phyloP scores from a whole-genome alignment of 2,329 filamentous ascomycete genomes.

The Nemania sp. region DNA sequence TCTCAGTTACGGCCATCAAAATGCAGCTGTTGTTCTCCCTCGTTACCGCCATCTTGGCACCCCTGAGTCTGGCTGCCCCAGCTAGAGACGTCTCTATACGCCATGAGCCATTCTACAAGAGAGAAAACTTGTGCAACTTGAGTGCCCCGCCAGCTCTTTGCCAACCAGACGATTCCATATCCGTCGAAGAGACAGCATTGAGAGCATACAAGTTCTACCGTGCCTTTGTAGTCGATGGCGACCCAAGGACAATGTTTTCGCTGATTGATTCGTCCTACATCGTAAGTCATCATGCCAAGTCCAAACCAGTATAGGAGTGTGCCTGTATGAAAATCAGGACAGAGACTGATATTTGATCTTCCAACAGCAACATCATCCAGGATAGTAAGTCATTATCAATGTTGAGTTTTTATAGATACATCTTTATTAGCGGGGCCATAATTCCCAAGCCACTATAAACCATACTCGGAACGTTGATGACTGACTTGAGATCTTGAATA shows the following conservation, averaged over 20 bases:
- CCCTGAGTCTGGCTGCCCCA: slow-evolving; percentile 48
- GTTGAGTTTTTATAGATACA: too few relatives aligned
- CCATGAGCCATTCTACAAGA: slow-evolving; percentile 43
- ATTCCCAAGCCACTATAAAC: neutral
- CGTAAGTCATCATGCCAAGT: slow-evolving; percentile 44
- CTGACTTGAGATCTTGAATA: slow-evolving; percentile 4
- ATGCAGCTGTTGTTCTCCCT: slow-evolving; percentile 50
- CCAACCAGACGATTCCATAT: slow-evolving; percentile 50
- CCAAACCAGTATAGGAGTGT: neutral
- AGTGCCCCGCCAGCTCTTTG: slow-evolving; percentile 53
- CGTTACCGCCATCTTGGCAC: slow-evolving; percentile 46
- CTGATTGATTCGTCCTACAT: slow-evolving; percentile 54
- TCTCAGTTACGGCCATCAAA: slow-evolving; percentile 34
- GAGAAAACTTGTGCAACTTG: slow-evolving; percentile 56
- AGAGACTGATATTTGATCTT: slow-evolving; percentile 14
- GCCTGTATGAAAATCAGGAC: neutral
- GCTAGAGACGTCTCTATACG: slow-evolving; percentile 28
- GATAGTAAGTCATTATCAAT: slow-evolving; percentile 44
- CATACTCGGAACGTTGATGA: neutral
- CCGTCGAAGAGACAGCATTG: slow-evolving; percentile 54
- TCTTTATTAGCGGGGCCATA: neutral
- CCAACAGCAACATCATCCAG: slow-evolving; percentile 54
- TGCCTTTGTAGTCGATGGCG: slow-evolving; percentile 56
- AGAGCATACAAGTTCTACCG: slow-evolving; percentile 57
- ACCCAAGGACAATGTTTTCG: slow-evolving; percentile 56